These are phyloP conservation scores for Fomes fomentarius DNA, from an alignment of 1,284 basidiomycete species.

Conservation along the genomic window DNA sequence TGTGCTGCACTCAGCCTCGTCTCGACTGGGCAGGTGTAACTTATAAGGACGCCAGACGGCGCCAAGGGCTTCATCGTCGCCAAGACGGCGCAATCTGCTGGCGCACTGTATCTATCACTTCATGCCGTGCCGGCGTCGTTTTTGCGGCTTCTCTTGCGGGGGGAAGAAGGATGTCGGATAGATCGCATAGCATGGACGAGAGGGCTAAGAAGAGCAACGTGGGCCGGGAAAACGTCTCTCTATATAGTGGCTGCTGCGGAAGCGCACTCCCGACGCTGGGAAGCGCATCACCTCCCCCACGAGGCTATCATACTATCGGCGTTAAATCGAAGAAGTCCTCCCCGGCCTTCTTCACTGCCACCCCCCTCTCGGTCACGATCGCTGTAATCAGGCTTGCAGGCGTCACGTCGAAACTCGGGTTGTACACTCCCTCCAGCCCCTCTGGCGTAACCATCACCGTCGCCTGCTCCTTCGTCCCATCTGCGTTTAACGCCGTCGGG, in stretches of 20 bases:
- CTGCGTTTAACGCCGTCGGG: constrained; percentile 44
- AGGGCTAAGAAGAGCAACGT: background rate
- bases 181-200: background rate
- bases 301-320: constrained; percentile 44
- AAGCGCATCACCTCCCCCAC: constrained; percentile 1
- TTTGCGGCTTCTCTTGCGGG: background rate
- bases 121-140: background rate
- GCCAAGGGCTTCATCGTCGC: background rate
- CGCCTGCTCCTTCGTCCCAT: constrained; percentile 55
- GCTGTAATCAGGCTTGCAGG: constrained; percentile 82
- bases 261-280: background rate
- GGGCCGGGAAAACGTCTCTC: background rate
- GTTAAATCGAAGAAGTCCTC: constrained; percentile 57
- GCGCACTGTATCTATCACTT: background rate
- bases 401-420: constrained; percentile 94
- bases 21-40: background rate
- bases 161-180: too few relatives aligned
- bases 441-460: constrained; percentile 78
- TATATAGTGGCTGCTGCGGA: background rate
- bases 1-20: background rate
- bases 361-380: constrained; percentile 91
- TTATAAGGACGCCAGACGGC: background rate
- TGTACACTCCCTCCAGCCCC: constrained; percentile 75
- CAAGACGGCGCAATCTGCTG: background rate
- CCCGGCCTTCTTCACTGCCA: constrained; percentile 65